Evolutionary conservation across 2,329 filamentous ascomycete genomes (phyloP).

Genomic region (Fusarium transvaalense): DNA sequence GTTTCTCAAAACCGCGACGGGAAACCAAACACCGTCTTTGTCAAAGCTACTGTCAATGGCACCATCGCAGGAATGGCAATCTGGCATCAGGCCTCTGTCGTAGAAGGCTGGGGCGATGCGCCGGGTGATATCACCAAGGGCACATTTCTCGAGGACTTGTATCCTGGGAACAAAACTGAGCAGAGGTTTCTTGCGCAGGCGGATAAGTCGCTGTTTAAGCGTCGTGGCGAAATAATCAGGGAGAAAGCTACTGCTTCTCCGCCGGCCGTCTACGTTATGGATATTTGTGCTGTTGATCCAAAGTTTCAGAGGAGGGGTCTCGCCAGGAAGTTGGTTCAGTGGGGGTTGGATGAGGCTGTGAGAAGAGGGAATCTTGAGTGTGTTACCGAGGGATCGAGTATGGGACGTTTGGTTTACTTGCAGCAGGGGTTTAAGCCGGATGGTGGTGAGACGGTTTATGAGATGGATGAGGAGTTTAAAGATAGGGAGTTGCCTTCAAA

Average conservation of each 20-base stretch:
- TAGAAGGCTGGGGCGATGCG: conserved; percentile 61
- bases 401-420: conserved; percentile 62
- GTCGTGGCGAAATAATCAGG: conserved; percentile 57
- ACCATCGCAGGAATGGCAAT: conserved; percentile 65
- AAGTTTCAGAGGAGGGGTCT: conserved; percentile 64
- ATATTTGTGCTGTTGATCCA: conserved; percentile 66
- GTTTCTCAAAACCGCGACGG: conserved; percentile 58
- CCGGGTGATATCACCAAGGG: conserved; percentile 50
- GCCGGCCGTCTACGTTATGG: conserved; percentile 64
- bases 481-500: conserved; percentile 56
- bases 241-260: conserved; percentile 54
- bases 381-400: conserved; percentile 61
- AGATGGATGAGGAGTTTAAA: conserved; percentile 59
- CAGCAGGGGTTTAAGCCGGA: conserved; percentile 60
- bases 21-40: conserved; percentile 63
- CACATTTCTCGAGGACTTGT: conserved; percentile 53
- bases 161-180: conserved; percentile 59
- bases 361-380: conserved; percentile 57
- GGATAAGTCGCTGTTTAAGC: conserved; percentile 58
- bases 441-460: conserved; percentile 57
- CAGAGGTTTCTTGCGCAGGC: conserved; percentile 62
- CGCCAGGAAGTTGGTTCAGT: conserved; percentile 60
- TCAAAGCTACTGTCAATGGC: conserved; percentile 64
- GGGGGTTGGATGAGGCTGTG: conserved; percentile 60
- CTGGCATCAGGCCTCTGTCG: conserved; percentile 65